Percentiles rank a stretch among this genome's conserved stretches.
Conservation (phyloP, 768 basidiomycete species). For the Russula sp. region DNA sequence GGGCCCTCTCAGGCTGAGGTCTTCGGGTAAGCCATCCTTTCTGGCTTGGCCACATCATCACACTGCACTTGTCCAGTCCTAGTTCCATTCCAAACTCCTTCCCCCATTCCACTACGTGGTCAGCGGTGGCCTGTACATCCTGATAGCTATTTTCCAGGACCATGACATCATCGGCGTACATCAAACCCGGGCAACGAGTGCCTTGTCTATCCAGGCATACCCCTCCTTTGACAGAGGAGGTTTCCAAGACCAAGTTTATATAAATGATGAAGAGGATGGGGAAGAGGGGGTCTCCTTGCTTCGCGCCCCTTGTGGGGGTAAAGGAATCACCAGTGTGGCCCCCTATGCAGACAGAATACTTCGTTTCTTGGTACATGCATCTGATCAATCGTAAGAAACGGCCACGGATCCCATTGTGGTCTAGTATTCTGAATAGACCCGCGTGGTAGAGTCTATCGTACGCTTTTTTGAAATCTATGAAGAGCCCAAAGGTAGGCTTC, state of each 20-base stretch:
- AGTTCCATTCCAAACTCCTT: not conserved
- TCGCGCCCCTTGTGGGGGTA: constrained; percentile 2
- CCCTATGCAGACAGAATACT: not conserved
- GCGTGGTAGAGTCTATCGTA: constrained; percentile 17
- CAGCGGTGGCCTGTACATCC: not conserved
- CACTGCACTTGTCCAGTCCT: not conserved
- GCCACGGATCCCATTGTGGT: constrained; percentile 9
- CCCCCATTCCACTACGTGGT: not conserved
- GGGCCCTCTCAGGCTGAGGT: no score
- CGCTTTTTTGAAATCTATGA: constrained; percentile 21
- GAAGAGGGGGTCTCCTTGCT: constrained; percentile 19
- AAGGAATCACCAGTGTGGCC: not conserved
- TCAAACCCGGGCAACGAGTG: not conserved
- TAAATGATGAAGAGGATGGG: constrained; percentile 18
- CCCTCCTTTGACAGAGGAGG: no score
- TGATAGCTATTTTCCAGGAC: not conserved
- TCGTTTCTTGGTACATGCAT: not conserved
- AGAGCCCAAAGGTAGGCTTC: constrained; percentile 2
- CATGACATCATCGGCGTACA: not conserved
- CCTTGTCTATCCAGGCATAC: no score
- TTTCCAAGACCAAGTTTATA: not conserved
- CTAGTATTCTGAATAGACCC: constrained; percentile 10
- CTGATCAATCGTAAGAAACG: not conserved
- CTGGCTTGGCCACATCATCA: not conserved
- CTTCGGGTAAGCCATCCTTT: no score